A percentile compares a stretch with the other conserved stretches of the same genome.
Conservation (phyloP, 1,284 basidiomycete species). For the Xerocomus cyaneibrunnescens region DNA sequence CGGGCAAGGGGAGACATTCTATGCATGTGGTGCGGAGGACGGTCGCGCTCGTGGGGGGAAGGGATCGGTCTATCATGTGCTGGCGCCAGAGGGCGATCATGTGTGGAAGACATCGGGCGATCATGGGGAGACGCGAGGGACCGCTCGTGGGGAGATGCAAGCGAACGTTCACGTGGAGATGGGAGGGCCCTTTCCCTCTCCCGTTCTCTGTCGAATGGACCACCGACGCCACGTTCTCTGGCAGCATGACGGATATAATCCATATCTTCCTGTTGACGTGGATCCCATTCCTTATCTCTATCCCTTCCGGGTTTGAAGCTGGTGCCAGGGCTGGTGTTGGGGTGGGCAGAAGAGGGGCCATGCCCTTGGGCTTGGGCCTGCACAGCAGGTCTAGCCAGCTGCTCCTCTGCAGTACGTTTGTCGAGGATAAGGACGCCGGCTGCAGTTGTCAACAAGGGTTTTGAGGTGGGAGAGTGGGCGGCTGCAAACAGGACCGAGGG, state of each 20-base stretch:
- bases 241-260: slow-evolving; percentile 26
- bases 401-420: slow-evolving; percentile 33
- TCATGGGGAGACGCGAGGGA: slow-evolving; percentile 24
- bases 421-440: slow-evolving; percentile 32
- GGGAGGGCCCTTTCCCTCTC: slow-evolving; percentile 26
- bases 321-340: slow-evolving; percentile 22
- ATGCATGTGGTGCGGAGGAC: slow-evolving; percentile 20
- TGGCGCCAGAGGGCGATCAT: slow-evolving; percentile 23
- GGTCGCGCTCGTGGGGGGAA: slow-evolving; percentile 29
- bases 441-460: slow-evolving; percentile 25
- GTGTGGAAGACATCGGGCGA: slow-evolving; percentile 18
- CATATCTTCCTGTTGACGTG: slow-evolving; percentile 29
- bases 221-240: slow-evolving; percentile 21
- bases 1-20: slow-evolving; percentile 30
- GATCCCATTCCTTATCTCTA: slow-evolving; percentile 31
- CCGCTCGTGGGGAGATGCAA: slow-evolving; percentile 18
- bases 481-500: slow-evolving; percentile 10
- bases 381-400: slow-evolving; percentile 22
- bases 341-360: slow-evolving; percentile 19
- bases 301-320: slow-evolving; percentile 30
- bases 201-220: slow-evolving; percentile 28
- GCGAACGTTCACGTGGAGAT: slow-evolving; percentile 28
- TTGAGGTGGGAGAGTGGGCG: slow-evolving; percentile 30
- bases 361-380: slow-evolving; percentile 23
- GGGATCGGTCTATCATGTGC: slow-evolving; percentile 22